A percentile compares a stretch with the other conserved stretches of the same genome.
phyloP scores from a whole-genome alignment of 371 early-diverging fungal genomes.

The Umbelopsis sp. region DNA sequence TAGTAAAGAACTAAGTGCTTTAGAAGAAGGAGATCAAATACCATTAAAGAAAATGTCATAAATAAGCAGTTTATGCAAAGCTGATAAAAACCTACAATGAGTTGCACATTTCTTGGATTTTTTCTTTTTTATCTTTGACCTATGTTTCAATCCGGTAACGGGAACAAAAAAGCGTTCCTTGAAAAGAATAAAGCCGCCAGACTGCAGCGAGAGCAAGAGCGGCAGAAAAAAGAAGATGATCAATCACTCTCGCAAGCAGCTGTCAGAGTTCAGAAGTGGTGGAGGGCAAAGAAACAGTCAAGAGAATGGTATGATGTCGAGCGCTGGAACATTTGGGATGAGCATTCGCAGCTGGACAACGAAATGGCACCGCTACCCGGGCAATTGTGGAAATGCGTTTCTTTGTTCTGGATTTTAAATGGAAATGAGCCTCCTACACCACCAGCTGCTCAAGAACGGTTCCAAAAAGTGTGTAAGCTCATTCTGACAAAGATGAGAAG shows the following conservation, averaged over 20 bases:
- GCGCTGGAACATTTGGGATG: slow-evolving; percentile 37
- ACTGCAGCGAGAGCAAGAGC: slow-evolving; percentile 42
- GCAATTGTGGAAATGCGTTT: slow-evolving; percentile 30
- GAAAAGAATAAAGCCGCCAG: slow-evolving; percentile 41
- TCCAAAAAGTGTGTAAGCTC: slow-evolving; percentile 24
- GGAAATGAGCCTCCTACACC: slow-evolving; percentile 20
- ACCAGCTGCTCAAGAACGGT: slow-evolving; percentile 17
- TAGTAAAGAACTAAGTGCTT: slow-evolving; percentile 36
- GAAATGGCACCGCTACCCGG: slow-evolving; percentile 20
- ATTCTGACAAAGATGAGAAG: slow-evolving; percentile 21
- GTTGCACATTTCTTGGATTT: background rate
- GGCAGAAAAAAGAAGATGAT: slow-evolving; percentile 23
- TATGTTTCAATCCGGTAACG: slow-evolving; percentile 43
- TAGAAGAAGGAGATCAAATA: slow-evolving; percentile 47
- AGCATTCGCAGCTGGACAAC: background rate
- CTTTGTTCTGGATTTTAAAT: slow-evolving; percentile 26
- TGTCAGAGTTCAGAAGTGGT: slow-evolving; percentile 34
- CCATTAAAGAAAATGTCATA: slow-evolving; percentile 45
- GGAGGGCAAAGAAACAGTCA: slow-evolving; percentile 25
- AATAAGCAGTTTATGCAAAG: background rate
- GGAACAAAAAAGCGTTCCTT: slow-evolving; percentile 40
- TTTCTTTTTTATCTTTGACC: background rate
- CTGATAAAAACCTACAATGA: background rate
- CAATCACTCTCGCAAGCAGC: slow-evolving; percentile 30
- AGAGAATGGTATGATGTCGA: slow-evolving; percentile 21